phyloP scores from a whole-genome alignment of 805 yeast species.

The Komagataella kurtzmanii region DNA sequence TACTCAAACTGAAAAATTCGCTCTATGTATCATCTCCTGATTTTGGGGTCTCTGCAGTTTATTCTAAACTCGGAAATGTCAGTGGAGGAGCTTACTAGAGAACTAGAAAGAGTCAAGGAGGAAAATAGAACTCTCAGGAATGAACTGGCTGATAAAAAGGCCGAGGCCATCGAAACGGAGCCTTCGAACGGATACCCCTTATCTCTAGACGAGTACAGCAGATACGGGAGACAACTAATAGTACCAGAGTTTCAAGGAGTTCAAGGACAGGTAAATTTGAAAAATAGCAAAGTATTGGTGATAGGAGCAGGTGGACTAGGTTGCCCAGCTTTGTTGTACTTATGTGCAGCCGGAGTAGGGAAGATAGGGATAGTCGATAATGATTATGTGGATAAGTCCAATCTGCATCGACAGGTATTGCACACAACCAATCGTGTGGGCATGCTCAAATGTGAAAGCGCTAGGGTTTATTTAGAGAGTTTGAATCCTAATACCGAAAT shows the following conservation, averaged over 20 bases:
- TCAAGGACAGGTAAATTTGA: conserved; percentile 45
- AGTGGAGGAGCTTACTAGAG: conserved; percentile 8
- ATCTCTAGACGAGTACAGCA: conserved; percentile 51
- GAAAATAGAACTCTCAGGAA: conserved; percentile 14
- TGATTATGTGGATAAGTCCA: conserved; percentile 74
- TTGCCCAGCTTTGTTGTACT: conserved; percentile 75
- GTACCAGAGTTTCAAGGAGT: conserved; percentile 61
- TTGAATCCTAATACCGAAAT: conserved; percentile 62
- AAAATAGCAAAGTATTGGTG: conserved; percentile 48
- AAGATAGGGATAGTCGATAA: conserved; percentile 75
- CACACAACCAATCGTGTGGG: conserved; percentile 64
- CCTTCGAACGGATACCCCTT: conserved; percentile 6
- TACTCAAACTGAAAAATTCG: neutral
- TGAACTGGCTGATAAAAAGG: neutral
- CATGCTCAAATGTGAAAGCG: conserved; percentile 66
- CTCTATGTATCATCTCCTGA: neutral
- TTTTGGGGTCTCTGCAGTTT: neutral
- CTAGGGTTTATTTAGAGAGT: conserved; percentile 33
- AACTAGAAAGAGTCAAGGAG: conserved; percentile 11
- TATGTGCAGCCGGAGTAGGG: conserved; percentile 85
- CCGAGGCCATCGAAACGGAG: too few relatives aligned
- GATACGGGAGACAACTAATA: conserved; percentile 94
- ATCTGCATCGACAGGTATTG: conserved; percentile 80
- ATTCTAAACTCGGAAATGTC: neutral
- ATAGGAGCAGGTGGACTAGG: conserved; percentile 98